These are phyloP conservation scores for Xylaria polymorpha DNA, from an alignment of 2,329 filamentous ascomycete species.

Conservation along the genomic window DNA sequence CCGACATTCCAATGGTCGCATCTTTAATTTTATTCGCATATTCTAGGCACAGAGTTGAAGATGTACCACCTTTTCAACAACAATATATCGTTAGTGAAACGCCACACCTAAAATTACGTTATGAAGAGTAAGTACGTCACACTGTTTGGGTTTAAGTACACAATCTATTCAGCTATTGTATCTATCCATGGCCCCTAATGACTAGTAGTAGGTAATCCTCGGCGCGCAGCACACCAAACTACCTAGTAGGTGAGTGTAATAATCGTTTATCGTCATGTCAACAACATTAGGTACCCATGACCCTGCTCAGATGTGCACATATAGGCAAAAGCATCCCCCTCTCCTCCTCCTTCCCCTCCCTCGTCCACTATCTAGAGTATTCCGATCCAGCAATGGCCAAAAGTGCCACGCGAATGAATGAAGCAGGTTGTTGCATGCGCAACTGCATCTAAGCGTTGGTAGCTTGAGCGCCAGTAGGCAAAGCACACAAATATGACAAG, in stretches of 20 bases:
- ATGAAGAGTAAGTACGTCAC: neutral
- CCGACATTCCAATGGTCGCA: neutral
- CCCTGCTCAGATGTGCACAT: neutral
- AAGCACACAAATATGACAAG: slow-evolving; percentile 70
- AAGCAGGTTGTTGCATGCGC: neutral
- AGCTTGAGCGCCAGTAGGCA: slow-evolving; percentile 63
- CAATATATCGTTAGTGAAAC: no score
- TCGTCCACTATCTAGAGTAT: neutral
- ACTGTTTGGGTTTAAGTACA: neutral
- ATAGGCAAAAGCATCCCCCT: neutral
- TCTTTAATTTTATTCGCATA: neutral
- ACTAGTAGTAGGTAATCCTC: neutral
- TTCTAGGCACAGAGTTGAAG: neutral
- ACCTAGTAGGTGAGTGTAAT: neutral
- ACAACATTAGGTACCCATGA: neutral
- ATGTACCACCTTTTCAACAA: neutral
- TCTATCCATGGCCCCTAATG: neutral
- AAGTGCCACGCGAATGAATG: neutral
- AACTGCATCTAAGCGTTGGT: slow-evolving; percentile 29
- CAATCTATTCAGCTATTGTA: neutral
- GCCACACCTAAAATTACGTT: neutral
- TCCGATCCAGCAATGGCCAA: neutral
- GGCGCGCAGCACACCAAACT: neutral
- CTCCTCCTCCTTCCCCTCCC: neutral
- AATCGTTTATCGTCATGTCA: neutral